phyloP scores from a whole-genome alignment of 2,329 filamentous ascomycete species.

The Alternaria sp. region DNA sequence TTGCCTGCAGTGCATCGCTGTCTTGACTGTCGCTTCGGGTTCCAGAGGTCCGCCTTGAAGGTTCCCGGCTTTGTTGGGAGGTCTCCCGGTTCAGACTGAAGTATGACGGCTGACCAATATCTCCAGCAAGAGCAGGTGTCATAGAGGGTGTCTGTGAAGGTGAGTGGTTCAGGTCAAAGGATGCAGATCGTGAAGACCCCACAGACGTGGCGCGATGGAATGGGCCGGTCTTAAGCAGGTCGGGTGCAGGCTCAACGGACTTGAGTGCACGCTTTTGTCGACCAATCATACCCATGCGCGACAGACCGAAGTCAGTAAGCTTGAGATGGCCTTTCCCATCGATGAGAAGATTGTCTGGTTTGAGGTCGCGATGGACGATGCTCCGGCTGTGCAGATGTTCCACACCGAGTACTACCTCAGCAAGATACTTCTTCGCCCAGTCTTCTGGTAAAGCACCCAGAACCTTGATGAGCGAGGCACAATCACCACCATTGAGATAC shows the following conservation, averaged over 20 bases:
- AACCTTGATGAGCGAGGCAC: conserved; percentile 94
- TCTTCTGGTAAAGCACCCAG: conserved; percentile 92
- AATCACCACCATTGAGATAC: conserved; percentile 97
- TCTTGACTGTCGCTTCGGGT: conserved; percentile 92
- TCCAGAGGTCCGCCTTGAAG: conserved; percentile 74
- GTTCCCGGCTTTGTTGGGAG: conserved; percentile 66
- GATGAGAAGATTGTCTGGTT: conserved; percentile 96
- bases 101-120: conserved; percentile 87
- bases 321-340: conserved; percentile 97
- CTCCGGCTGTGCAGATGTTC: conserved; percentile 94
- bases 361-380: conserved; percentile 96
- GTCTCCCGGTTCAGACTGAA: conserved; percentile 77
- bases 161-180: conserved; percentile 86
- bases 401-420: conserved; percentile 94
- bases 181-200: conserved; percentile 90
- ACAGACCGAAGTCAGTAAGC: conserved; percentile 95
- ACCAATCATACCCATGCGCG: conserved; percentile 94
- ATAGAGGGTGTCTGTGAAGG: conserved; percentile 87
- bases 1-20: conserved; percentile 82
- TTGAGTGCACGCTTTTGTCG: conserved; percentile 93
- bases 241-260: conserved; percentile 80
- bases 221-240: conserved; percentile 89
- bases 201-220: conserved; percentile 88
- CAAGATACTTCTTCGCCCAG: conserved; percentile 97
- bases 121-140: conserved; percentile 75